Evolutionary conservation across 1,284 basidiomycete species (phyloP), one percentile per base, ranked within the genome.

Genomic region (Sanghuangporus baumii): DNA sequence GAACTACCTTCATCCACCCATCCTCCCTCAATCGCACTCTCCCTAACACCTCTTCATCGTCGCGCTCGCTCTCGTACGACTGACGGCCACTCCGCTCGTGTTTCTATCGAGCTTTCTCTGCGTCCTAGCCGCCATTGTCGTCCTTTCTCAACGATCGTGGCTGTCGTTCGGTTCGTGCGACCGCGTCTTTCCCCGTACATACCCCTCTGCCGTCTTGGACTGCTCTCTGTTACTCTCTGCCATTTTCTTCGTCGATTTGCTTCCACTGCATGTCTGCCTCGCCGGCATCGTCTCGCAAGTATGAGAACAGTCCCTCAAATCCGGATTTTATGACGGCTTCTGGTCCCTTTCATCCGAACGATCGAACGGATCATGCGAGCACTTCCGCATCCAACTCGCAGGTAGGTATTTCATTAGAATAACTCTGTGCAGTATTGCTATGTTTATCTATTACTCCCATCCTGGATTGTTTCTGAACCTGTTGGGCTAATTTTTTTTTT

Each of bases 231-330:
- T 31, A 54, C 14, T 12, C 52, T 23, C 16, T 54, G 20, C 36
- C 36, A 43, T 20, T 18, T 47, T 47, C 38, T 52, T 36, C 18
- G 40, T 54, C 56, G 37, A 51, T 9, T 43, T 41, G 47, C 46
- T 36, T 43, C 41, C 48, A 34, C 60, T 61, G 60, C 56, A 62
- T 62, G 61, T 62, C 61, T 43, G 48, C 40, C 14, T 50, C 52
- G 12, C 54, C 43, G 31, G 20, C 55, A 26, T 37, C 31, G 41
- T 54, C 54, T 48, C 36, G 16, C 34, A 46, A 50, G 6, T 41
- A 61, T 34, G 60, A 57, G 43, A 56, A 46, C n/a, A 61, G 55
- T 8, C 47, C 36, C 23, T 18, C 43, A 20, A 40, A 54, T 34
- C 36, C 59, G 31, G 41, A 58, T 31, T 37, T 46, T 48, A 34